Base-by-base conservation (phyloP, 176 grass and related monocot species). In the Hyparrhenia diplandra region DNA sequence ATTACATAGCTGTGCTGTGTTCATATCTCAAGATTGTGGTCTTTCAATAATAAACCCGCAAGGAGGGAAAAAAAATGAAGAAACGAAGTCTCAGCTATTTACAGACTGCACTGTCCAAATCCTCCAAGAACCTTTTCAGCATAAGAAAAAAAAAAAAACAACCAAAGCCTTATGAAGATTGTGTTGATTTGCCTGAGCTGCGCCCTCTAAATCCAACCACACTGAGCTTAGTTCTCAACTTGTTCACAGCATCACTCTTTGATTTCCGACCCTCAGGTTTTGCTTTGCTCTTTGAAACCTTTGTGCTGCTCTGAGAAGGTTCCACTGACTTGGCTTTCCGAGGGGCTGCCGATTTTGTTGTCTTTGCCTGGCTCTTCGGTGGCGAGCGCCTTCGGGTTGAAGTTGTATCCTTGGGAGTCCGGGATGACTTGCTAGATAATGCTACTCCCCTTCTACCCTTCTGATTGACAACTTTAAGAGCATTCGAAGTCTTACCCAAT, bases 121-220 rank as follows among this genome's bases (percentile, higher is more conserved):
- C 16, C 13, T 82, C 29, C 4, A 8, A 28, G 3, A 13, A 43
- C 18, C 6, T 5, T n/a, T 27, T 30, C 4, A 13, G 24, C 37
- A n/a, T 31, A 79, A 17, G 11, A 4, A 18, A 0, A 2, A 62
- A 62, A 77, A n/a, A n/a, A n/a, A n/a, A n/a, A n/a, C n/a, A n/a
- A n/a, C n/a, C 43, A 74, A 64, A 13, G 7, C 1, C 34, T 66
- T 47, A 87, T 5, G 78, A 82, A 41, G 88, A 60, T 12, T 82
- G 87, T 1, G 58, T 31, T 0, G 85, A 83, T 78, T 80, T 94
- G 23, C 85, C 88, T 51, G 92, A 91, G 77, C 88, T 95, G 84
- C 96, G 96, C 8, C 96, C 92, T 76, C 92, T 99, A 82, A 99
- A 99, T 59, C 92, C 96, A 20, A 99, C 88, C 32, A 99, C 92